These are phyloP conservation scores for Fraxinus baroniana DNA, from an alignment of 305 asterid species.

Conservation along the genomic window DNA sequence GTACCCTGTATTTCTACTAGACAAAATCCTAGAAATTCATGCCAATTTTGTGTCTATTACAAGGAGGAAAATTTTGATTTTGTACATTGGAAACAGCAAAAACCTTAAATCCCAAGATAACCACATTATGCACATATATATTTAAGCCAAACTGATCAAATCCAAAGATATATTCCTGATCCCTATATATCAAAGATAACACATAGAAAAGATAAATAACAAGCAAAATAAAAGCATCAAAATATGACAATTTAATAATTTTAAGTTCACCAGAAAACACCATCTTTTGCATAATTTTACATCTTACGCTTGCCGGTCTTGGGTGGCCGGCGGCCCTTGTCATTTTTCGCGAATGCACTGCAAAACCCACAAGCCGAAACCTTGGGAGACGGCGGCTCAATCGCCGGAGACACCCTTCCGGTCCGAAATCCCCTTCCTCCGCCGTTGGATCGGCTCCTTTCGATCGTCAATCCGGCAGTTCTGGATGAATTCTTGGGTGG, in stretches of 20 bases:
- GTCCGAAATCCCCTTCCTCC: constrained; percentile 57
- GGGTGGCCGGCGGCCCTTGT: constrained; percentile 52
- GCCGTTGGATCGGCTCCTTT: constrained; percentile 79
- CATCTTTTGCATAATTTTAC: constrained; percentile 26
- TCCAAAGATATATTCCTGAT: background rate
- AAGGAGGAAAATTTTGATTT: background rate
- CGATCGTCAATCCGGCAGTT: constrained; percentile 45
- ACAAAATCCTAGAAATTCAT: background rate
- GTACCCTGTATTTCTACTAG: background rate
- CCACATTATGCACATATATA: background rate
- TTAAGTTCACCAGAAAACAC: constrained; percentile 1
- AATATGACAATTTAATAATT: background rate
- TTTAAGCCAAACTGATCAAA: background rate
- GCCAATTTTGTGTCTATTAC: background rate
- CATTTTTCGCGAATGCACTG: constrained; percentile 52
- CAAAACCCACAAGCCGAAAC: constrained; percentile 86
- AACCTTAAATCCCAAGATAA: background rate
- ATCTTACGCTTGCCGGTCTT: constrained; percentile 59
- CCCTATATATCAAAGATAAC: background rate
- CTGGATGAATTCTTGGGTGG: constrained; percentile 26
- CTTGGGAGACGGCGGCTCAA: constrained; percentile 93
- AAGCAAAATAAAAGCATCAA: background rate
- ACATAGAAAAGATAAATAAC: background rate
- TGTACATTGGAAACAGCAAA: background rate
- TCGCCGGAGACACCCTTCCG: constrained; percentile 71